phyloP scores from a whole-genome alignment of 345 rosid genomes.

The Cardiospermum halicacabum region DNA sequence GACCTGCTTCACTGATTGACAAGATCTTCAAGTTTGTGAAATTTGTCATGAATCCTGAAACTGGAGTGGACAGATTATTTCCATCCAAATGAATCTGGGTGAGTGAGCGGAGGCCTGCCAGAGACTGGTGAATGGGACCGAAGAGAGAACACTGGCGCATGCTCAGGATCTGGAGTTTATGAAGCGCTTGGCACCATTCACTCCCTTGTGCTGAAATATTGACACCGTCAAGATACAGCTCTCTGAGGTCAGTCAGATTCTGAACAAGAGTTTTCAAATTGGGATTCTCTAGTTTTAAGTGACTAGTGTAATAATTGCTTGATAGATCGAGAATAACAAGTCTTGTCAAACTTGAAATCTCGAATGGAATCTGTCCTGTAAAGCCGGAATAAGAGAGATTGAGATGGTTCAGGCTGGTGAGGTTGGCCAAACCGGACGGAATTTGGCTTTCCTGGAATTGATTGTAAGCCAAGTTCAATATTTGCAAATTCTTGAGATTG shows the following conservation, averaged over 20 bases:
- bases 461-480: conserved; percentile 18
- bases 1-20: conserved; percentile 8
- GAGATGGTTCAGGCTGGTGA: conserved; percentile 4
- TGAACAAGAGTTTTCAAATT: conserved; percentile 20
- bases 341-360: conserved; percentile 20
- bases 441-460: background rate
- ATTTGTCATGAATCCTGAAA: conserved; percentile 27
- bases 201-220: conserved; percentile 22
- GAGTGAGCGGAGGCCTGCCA: conserved; percentile 20
- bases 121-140: conserved; percentile 25
- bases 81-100: conserved; percentile 21
- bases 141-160: conserved; percentile 20
- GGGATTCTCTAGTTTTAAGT: conserved; percentile 20
- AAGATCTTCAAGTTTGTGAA: conserved; percentile 18
- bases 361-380: conserved; percentile 27
- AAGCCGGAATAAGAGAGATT: conserved; percentile 40
- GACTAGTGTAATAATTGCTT: background rate
- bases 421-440: conserved; percentile 4
- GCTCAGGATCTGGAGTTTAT: conserved; percentile 25
- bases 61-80: conserved; percentile 15
- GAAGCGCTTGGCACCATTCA: conserved; percentile 30
- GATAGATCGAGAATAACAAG: conserved; percentile 32
- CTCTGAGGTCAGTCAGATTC: conserved; percentile 20
- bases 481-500: conserved; percentile 11
- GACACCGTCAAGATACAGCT: conserved; percentile 33